Conservation (phyloP, 805 yeast species). For the Myxozyma neglecta region DNA sequence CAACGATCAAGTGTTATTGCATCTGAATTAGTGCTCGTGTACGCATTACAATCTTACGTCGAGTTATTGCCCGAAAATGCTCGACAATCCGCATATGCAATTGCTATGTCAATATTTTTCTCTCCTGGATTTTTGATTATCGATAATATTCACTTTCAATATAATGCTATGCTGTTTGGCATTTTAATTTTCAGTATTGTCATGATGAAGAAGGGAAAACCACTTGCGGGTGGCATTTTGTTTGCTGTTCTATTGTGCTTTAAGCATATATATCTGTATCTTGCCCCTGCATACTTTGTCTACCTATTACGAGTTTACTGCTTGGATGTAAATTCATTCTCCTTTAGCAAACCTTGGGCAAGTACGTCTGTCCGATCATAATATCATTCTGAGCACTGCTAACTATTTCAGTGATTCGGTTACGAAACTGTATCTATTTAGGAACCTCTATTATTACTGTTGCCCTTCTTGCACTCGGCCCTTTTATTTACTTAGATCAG, state of each 20-base stretch:
- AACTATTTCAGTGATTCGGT: conserved; percentile 31
- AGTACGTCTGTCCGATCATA: neutral
- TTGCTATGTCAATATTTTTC: conserved; percentile 76
- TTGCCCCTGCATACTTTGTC: conserved; percentile 91
- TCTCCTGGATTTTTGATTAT: conserved; percentile 89
- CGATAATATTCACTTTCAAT: conserved; percentile 96
- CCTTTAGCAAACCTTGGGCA: neutral
- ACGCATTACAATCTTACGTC: conserved; percentile 53
- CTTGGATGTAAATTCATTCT: conserved; percentile 38
- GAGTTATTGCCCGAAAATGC: conserved; percentile 11
- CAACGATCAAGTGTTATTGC: conserved; percentile 79
- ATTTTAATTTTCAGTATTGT: conserved; percentile 71
- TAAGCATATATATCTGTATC: conserved; percentile 87
- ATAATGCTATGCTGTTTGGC: conserved; percentile 92
- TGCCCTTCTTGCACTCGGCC: conserved; percentile 70
- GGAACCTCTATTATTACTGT: conserved; percentile 63
- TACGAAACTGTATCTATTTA: conserved; percentile 54
- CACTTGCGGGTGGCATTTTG: conserved; percentile 50
- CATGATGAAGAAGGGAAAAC: conserved; percentile 59
- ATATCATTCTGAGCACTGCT: neutral
- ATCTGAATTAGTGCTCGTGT: conserved; percentile 70
- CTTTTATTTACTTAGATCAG: conserved; percentile 64
- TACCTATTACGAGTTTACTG: conserved; percentile 74
- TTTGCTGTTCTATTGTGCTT: conserved; percentile 82
- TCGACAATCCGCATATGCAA: conserved; percentile 60